Evolutionary conservation across 148 eudicot species (phyloP).

Genomic region (Fagopyrum homotropicum): DNA sequence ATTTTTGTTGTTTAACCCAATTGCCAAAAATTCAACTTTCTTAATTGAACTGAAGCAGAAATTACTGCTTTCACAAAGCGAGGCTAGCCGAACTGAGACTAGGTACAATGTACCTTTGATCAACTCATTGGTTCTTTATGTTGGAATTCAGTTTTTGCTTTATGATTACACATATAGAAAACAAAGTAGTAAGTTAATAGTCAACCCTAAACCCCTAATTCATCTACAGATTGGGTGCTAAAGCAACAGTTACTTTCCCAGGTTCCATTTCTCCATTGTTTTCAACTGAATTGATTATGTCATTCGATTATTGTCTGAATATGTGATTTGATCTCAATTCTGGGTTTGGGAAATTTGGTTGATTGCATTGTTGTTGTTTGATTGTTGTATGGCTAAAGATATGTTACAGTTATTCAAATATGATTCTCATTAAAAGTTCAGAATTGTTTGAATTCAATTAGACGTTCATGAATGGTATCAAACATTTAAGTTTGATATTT

Average conservation of each 20-base stretch:
- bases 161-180: too few relatives aligned
- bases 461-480: background rate
- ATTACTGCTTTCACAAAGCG: slow-evolving; percentile 62
- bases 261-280: background rate
- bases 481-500: background rate
- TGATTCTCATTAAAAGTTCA: background rate
- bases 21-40: slow-evolving; percentile 37
- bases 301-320: background rate
- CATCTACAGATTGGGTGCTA: background rate
- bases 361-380: background rate
- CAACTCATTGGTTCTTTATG: slow-evolving; percentile 90
- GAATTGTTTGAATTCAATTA: background rate
- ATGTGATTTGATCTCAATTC: background rate
- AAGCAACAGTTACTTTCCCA: background rate
- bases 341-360: background rate
- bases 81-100: slow-evolving; percentile 69
- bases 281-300: background rate
- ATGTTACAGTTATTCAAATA: background rate
- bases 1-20: background rate
- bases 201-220: background rate
- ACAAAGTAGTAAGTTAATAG: too few relatives aligned
- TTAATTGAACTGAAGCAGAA: slow-evolving; percentile 71
- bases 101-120: slow-evolving; percentile 91
- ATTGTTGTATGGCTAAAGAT: background rate
- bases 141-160: slow-evolving; percentile 34